phyloP scores from a whole-genome alignment of 225 moss, liverwort and hornwort genomes.

The Takakia lepidozioides region DNA sequence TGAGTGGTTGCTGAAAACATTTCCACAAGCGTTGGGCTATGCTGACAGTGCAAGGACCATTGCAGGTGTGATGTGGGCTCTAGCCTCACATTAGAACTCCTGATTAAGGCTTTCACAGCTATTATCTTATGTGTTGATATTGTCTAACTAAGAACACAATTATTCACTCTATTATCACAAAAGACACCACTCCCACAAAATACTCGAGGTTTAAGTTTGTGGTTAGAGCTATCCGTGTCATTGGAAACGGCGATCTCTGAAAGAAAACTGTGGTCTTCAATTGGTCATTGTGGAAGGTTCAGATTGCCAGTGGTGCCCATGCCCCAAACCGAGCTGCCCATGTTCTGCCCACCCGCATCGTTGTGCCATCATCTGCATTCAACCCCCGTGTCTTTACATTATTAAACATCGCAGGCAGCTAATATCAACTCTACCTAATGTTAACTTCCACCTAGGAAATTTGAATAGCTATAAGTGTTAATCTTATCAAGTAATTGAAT shows the following conservation, averaged over 20 bases:
- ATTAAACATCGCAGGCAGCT: neutral
- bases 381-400: neutral
- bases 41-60: too few species aligned
- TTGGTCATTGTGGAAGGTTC: conserved; percentile 28
- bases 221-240: conserved; percentile 1
- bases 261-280: conserved; percentile 7
- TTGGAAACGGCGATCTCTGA: neutral
- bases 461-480: neutral
- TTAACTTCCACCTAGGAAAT: neutral
- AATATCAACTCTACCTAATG: neutral
- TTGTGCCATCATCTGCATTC: conserved; percentile 47
- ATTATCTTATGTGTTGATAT: too few species aligned
- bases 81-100: too few species aligned
- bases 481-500: conserved; percentile 67
- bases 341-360: conserved; percentile 91
- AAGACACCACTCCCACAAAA: conserved; percentile 78
- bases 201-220: conserved; percentile 10
- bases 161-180: too few species aligned
- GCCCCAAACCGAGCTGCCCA: conserved; percentile 86
- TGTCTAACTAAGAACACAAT: too few species aligned
- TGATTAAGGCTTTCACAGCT: too few species aligned
- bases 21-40: too few species aligned
- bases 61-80: too few species aligned
- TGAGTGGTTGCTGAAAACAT: too few species aligned
- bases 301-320: conserved; percentile 38